Evolutionary conservation across 176 grass and related monocot genomes (phyloP).

Genomic region (Elymus sibiricus): DNA sequence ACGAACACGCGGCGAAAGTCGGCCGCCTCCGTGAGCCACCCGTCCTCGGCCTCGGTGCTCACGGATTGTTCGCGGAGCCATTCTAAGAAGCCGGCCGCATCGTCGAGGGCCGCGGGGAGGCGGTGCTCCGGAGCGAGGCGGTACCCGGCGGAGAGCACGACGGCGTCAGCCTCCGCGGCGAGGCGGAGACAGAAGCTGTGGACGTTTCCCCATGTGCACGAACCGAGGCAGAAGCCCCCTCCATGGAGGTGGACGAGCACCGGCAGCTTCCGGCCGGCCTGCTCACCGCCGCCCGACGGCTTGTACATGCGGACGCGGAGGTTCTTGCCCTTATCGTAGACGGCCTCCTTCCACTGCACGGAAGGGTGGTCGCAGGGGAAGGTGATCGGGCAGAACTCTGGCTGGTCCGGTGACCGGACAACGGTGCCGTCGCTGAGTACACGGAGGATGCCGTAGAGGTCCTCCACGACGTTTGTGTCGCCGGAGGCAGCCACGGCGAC

Average conservation of each 20-base stretch:
- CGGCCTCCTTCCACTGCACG: conserved; percentile 61
- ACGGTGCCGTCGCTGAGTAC: conserved; percentile 45
- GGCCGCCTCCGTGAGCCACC: conserved; percentile 52
- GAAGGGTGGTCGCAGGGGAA: conserved; percentile 36
- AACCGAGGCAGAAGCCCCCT: conserved; percentile 84
- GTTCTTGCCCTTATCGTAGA: conserved; percentile 52
- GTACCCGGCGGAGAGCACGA: conserved; percentile 74
- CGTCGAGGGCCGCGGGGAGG: conserved; percentile 57
- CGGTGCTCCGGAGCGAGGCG: conserved; percentile 79
- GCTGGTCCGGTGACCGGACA: conserved; percentile 23
- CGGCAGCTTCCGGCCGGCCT: conserved; percentile 17
- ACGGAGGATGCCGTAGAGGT: conserved; percentile 39
- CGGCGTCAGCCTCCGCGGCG: conserved; percentile 44
- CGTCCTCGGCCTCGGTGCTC: not conserved
- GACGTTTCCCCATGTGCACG: conserved; percentile 72
- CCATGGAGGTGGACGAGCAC: conserved; percentile 78
- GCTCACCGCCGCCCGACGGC: not conserved
- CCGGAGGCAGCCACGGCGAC: not conserved
- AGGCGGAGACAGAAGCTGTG: conserved; percentile 83
- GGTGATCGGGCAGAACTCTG: conserved; percentile 35
- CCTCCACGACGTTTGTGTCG: conserved; percentile 20
- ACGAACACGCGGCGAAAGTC: conserved; percentile 66
- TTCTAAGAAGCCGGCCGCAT: conserved; percentile 36
- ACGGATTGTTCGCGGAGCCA: conserved; percentile 24
- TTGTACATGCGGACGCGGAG: conserved; percentile 75